Evolutionary conservation across 768 basidiomycete genomes (phyloP), one percentile per base, ranked within the genome.

Genomic region (Tephrocybe sp.): DNA sequence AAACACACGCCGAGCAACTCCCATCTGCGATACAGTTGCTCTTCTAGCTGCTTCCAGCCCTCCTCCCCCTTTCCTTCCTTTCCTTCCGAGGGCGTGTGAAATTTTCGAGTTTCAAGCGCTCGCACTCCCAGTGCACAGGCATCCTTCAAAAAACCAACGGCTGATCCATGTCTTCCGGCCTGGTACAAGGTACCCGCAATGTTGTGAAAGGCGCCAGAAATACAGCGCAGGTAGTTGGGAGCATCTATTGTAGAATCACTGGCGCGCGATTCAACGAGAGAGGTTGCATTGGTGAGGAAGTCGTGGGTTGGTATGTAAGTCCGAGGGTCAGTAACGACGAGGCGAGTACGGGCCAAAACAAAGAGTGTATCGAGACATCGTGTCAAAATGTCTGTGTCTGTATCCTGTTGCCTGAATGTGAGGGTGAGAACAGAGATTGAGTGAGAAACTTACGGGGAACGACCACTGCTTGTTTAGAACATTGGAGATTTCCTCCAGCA

Each of bases 1-100:
- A 82, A 84, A 62, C 90, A 92, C 4, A 87, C 81, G 0, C 80
- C 92, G 21, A 95, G 70, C 25, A 96, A 64, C 67, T 97, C 92
- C 79, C 86, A 95, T 38, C 92, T 71, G 18, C 84, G 75, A 54
- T 77, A 79, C 22, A 93, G 57, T 52, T 87, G 83, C 26, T 84
- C 82, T 49, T 81, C 77, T 1, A 90, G 70, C 54, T 80, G 77
- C 36, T 48, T 69, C 84, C 86, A 88, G 72, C 80, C 53, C 53
- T 74, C 61, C 25, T 46, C 60, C 9, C 60, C 63, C 21, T 61
- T 64, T 11, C 45, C 52, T 32, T 43, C 49, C 46, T 27, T 53
- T 2, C 19, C 38, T 4, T 25, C 42, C 13, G 13, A 28, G 6
- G 38, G 25, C 13, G 37, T 42, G n/a, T 18, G 30, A 44, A 26